phyloP scores from a whole-genome alignment of 331 rosid species.

The Prunus yedoensis region DNA sequence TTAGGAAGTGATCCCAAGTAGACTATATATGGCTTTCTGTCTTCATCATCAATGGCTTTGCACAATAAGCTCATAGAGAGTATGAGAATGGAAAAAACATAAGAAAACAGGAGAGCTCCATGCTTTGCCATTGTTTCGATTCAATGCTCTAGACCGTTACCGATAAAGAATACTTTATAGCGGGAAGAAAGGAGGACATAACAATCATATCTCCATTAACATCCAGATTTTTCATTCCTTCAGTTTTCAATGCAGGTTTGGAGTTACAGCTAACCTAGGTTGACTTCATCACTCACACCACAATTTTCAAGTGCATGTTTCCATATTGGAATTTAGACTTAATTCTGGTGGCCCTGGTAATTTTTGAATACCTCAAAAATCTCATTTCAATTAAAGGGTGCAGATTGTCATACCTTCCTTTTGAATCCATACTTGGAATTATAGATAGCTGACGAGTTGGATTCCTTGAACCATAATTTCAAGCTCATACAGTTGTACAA shows the following conservation, averaged over 20 bases:
- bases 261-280: too few species aligned
- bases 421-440: too few species aligned
- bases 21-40: conserved; percentile 19
- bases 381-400: too few species aligned
- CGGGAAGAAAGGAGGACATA: not conserved
- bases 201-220: not conserved
- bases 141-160: not conserved
- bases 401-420: too few species aligned
- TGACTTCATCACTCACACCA: too few species aligned
- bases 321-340: not conserved
- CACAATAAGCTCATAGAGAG: not conserved
- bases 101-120: not conserved
- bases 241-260: too few species aligned
- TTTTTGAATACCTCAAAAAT: not conserved
- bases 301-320: too few species aligned
- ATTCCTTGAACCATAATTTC: too few species aligned
- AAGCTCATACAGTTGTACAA: too few species aligned
- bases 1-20: conserved; percentile 36
- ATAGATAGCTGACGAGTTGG: too few species aligned
- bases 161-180: not conserved
- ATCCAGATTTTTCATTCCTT: not conserved
- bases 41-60: not conserved
- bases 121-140: not conserved
- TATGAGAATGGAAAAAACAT: not conserved
- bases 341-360: not conserved